These are phyloP conservation scores for Abrus pulchellus DNA, from an alignment of 306 rosid species.

Conservation along the genomic window DNA sequence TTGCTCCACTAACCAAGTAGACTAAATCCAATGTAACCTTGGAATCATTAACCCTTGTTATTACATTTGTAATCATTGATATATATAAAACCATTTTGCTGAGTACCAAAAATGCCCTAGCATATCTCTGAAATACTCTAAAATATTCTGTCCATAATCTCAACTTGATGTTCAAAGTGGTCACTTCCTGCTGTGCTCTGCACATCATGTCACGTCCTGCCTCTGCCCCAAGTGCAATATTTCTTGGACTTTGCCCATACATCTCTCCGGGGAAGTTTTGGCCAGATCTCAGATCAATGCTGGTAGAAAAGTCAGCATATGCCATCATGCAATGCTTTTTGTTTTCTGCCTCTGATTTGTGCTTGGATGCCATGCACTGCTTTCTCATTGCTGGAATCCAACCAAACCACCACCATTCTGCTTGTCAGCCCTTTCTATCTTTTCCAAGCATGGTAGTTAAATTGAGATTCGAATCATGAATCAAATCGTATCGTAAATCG, in stretches of 20 bases:
- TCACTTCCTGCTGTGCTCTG: neutral
- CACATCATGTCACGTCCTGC: neutral
- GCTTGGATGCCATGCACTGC: neutral
- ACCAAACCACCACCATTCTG: neutral
- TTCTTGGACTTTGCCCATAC: neutral
- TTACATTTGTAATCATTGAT: neutral
- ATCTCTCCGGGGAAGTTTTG: too few species aligned
- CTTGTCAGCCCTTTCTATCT: neutral
- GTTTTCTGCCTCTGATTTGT: neutral
- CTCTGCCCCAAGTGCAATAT: neutral
- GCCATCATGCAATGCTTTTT: too few species aligned
- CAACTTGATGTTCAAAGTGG: neutral
- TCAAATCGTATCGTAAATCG: too few species aligned
- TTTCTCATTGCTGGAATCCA: neutral
- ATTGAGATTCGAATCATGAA: too few species aligned
- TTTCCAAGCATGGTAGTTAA: neutral
- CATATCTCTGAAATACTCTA: neutral
- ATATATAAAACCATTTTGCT: neutral
- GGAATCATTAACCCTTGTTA: neutral
- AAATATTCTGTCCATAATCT: neutral
- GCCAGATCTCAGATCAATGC: too few species aligned
- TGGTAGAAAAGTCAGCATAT: too few species aligned
- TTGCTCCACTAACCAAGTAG: neutral
- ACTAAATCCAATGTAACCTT: neutral
- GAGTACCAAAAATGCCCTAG: neutral